Percentiles rank a stretch among this genome's conserved stretches.
Evolutionary conservation across 1,284 basidiomycete genomes (phyloP).

Genomic region (Fomitopsis palustris): DNA sequence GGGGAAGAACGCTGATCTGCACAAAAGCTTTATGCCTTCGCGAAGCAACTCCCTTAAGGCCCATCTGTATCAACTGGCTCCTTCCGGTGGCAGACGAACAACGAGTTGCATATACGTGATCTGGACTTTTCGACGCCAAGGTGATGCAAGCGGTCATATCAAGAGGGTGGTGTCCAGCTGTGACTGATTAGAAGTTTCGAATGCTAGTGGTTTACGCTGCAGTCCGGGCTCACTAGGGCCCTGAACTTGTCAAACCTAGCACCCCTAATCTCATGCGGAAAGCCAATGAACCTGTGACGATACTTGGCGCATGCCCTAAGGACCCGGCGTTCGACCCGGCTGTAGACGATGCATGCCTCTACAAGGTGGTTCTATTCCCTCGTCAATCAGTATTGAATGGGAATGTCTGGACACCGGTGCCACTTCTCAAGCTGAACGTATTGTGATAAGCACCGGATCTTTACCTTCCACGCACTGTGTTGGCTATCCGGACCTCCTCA

Average conservation of each 20-base stretch:
- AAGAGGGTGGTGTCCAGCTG: too few relatives aligned
- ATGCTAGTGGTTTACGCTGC: too few relatives aligned
- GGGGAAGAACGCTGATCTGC: neutral
- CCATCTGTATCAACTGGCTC: neutral
- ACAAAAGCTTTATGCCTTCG: neutral
- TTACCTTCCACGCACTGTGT: neutral
- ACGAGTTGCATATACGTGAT: neutral
- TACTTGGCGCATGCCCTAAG: too few relatives aligned
- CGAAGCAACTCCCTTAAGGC: too few relatives aligned
- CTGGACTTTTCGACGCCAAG: too few relatives aligned
- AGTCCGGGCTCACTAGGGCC: too few relatives aligned
- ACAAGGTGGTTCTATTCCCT: neutral
- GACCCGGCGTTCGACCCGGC: neutral
- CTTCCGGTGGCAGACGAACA: neutral
- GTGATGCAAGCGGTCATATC: too few relatives aligned
- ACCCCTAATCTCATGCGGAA: too few relatives aligned
- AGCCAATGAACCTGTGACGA: too few relatives aligned
- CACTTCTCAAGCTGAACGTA: neutral
- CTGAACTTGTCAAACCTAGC: too few relatives aligned
- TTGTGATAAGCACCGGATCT: constrained; percentile 3
- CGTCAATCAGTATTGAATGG: neutral
- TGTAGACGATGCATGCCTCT: neutral
- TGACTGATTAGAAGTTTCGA: too few relatives aligned
- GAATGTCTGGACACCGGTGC: neutral
- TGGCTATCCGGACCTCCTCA: neutral